Percentiles rank a stretch among this genome's conserved stretches.
These are phyloP conservation scores for Fusarium sp. DNA, from an alignment of 2,329 filamentous ascomycete genomes.

Conservation along the genomic window DNA sequence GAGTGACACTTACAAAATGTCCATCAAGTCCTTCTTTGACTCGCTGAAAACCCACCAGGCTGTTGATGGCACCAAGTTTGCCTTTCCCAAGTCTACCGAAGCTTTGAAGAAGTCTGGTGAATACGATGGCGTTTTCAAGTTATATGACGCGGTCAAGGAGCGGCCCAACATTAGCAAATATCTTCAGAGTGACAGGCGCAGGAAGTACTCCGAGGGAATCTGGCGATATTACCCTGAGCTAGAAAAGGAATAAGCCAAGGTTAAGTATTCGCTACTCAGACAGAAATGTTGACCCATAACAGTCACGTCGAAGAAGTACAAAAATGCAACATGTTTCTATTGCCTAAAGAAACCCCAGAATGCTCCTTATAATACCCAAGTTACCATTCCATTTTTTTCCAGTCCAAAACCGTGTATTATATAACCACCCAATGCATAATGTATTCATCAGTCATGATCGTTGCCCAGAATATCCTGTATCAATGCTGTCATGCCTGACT, in stretches of 20 bases:
- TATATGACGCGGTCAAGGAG: conserved; percentile 70
- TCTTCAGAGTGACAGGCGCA: conserved; percentile 69
- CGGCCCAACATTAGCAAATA: conserved; percentile 73
- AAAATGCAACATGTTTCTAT: background rate
- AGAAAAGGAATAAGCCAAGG: conserved; percentile 55
- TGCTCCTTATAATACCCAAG: background rate
- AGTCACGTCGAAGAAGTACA: background rate
- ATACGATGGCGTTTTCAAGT: conserved; percentile 68
- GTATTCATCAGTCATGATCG: background rate
- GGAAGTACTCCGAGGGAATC: conserved; percentile 70
- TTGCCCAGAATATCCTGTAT: conserved; percentile 34
- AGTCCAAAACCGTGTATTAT: background rate
- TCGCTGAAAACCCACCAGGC: conserved; percentile 24
- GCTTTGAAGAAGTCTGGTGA: conserved; percentile 63
- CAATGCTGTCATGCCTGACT: conserved; percentile 23
- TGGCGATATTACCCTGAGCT: conserved; percentile 79
- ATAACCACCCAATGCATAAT: background rate
- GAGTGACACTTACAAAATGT: conserved; percentile 10
- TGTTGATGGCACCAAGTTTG: conserved; percentile 67
- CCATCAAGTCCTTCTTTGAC: conserved; percentile 41
- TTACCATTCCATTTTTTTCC: background rate
- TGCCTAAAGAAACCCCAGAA: background rate
- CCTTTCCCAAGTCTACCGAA: conserved; percentile 73
- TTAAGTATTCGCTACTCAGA: background rate
- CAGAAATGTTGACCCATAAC: background rate